phyloP scores from a whole-genome alignment of 2,329 filamentous ascomycete species.

The Rhynchosporium graminicola region DNA sequence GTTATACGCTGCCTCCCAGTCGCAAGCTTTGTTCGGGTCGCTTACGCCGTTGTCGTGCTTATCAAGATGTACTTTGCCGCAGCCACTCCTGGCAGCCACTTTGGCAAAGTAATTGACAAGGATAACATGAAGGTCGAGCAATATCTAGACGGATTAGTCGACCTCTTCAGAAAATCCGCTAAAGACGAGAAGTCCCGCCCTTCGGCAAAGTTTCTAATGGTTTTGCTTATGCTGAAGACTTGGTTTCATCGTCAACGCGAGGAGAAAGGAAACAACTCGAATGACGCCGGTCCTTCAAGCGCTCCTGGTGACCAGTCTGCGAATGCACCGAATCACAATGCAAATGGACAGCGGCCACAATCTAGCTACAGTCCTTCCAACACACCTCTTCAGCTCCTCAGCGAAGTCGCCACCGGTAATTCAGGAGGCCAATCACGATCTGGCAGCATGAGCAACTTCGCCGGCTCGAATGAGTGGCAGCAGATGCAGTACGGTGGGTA shows the following conservation, averaged over 20 bases:
- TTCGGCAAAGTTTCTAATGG: slow-evolving; percentile 69
- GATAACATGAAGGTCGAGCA: slow-evolving; percentile 65
- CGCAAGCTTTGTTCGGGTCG: slow-evolving; percentile 53
- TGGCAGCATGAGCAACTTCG: slow-evolving; percentile 31
- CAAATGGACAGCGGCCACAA: slow-evolving; percentile 27
- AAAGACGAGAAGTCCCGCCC: slow-evolving; percentile 64
- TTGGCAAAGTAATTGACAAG: slow-evolving; percentile 69
- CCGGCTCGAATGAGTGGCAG: slow-evolving; percentile 30
- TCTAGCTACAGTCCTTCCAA: slow-evolving; percentile 38
- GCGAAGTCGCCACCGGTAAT: slow-evolving; percentile 45
- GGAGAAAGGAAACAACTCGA: slow-evolving; percentile 24
- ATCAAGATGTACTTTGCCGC: slow-evolving; percentile 64
- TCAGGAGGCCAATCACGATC: slow-evolving; percentile 35
- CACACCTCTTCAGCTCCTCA: slow-evolving; percentile 44
- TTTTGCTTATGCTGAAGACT: slow-evolving; percentile 67
- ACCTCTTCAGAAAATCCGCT: slow-evolving; percentile 65
- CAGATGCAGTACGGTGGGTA: slow-evolving; percentile 16
- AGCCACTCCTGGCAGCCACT: slow-evolving; percentile 61
- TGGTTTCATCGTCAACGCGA: slow-evolving; percentile 51
- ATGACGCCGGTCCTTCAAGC: background rate
- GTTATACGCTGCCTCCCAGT: slow-evolving; percentile 52
- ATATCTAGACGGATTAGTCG: slow-evolving; percentile 70
- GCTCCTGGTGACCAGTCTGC: slow-evolving; percentile 14
- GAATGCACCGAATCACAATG: slow-evolving; percentile 1
- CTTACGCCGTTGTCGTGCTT: slow-evolving; percentile 58